These are phyloP conservation scores for Lanmaoa pseudosensibilis DNA, from an alignment of 768 basidiomycete genomes.

Conservation along the genomic window DNA sequence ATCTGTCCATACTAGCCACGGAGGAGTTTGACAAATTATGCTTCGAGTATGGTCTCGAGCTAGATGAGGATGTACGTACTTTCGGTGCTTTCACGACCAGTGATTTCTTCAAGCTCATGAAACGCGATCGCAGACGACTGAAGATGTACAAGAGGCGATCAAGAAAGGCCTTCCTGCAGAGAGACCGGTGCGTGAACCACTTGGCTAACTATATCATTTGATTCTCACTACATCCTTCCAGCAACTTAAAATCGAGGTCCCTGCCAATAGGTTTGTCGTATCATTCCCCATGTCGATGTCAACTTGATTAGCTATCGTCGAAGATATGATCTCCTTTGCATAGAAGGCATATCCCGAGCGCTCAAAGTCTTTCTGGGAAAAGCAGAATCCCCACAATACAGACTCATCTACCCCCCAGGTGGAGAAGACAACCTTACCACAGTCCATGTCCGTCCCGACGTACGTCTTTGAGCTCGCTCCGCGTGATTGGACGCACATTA, in stretches of 20 bases:
- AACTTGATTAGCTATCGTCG: slow-evolving; percentile 5
- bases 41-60: slow-evolving; percentile 96
- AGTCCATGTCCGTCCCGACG: slow-evolving; percentile 71
- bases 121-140: slow-evolving; percentile 67
- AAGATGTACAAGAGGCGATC: slow-evolving; percentile 77
- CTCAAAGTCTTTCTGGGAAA: slow-evolving; percentile 80
- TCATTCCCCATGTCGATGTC: neutral
- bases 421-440: slow-evolving; percentile 67
- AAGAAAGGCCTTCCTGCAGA: slow-evolving; percentile 85
- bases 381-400: slow-evolving; percentile 67
- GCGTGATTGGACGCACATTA: neutral
- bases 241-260: slow-evolving; percentile 98
- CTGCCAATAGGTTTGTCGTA: slow-evolving; percentile 80
- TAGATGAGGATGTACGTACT: slow-evolving; percentile 90
- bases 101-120: neutral
- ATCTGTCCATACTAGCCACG: slow-evolving; percentile 57
- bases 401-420: slow-evolving; percentile 66
- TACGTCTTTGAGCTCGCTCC: slow-evolving; percentile 33
- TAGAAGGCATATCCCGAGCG: slow-evolving; percentile 91
- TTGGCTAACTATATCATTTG: neutral
- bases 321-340: slow-evolving; percentile 96
- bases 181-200: slow-evolving; percentile 59
- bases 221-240: slow-evolving; percentile 33
- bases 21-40: slow-evolving; percentile 94
- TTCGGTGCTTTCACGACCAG: neutral